Conservation (phyloP, 768 basidiomycete species). For the Suillus subluteus region DNA sequence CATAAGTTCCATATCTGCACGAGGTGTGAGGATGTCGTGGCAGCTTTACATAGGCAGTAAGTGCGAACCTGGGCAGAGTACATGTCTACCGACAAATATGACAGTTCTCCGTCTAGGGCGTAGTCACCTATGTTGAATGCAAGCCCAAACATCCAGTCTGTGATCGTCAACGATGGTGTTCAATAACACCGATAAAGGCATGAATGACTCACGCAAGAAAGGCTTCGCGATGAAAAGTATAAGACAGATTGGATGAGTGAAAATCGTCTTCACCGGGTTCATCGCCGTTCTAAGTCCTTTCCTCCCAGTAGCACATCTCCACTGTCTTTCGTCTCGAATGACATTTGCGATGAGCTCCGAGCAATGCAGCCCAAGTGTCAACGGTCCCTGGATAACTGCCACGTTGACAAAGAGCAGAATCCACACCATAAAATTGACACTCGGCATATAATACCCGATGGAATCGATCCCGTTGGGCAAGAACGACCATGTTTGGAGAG, state of each 20-base stretch:
- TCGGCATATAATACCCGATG: no score
- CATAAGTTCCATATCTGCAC: constrained; percentile 31
- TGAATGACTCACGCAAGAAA: constrained; percentile 26
- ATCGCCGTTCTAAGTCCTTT: constrained; percentile 19
- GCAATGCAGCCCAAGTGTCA: constrained; percentile 33
- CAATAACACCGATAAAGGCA: not conserved
- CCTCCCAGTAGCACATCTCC: constrained; percentile 17
- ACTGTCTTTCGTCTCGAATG: no score
- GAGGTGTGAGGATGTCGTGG: not conserved
- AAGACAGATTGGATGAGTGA: constrained; percentile 23
- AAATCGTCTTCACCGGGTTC: constrained; percentile 26
- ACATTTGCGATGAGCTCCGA: constrained; percentile 24
- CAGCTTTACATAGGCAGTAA: not conserved
- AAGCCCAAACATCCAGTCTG: constrained; percentile 38
- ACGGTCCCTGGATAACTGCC: constrained; percentile 30
- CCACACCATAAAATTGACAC: constrained; percentile 17
- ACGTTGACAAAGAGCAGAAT: constrained; percentile 28
- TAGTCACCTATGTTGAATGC: constrained; percentile 17
- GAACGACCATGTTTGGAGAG: no score
- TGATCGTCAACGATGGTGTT: not conserved
- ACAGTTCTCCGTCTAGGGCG: no score
- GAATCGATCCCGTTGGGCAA: no score
- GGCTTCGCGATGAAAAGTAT: constrained; percentile 25
- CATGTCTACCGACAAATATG: constrained; percentile 25
- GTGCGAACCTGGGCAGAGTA: constrained; percentile 29